Base-by-base conservation (phyloP, 441 rosid genomes). In the Erodium moschatum region DNA sequence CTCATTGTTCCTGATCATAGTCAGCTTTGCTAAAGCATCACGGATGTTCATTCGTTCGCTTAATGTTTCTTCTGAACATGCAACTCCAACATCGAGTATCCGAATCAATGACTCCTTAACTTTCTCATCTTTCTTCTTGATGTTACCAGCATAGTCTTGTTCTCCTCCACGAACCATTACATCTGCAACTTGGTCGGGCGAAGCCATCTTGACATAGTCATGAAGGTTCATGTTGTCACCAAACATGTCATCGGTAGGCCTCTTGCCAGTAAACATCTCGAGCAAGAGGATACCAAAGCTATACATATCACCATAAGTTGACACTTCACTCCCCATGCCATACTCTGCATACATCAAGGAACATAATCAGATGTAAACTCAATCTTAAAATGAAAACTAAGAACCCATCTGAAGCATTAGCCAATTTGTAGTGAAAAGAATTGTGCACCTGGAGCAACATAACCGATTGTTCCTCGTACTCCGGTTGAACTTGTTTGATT, bases 171-270 rank as follows among this genome's bases (percentile, higher is more conserved):
- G 18, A 52, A 52, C 1, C 13, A 56, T 15, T 56, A 19, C 20
- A 1, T 6, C 13, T 0, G 50, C 66, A 6, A 44, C 33, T 18
- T 1, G 29, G 5, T 68, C 70, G 0, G 63, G 56, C 44, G 56
- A 67, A 42, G 61, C 67, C 13, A 0, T 31, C 35, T 1, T 0
- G 0, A 64, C 40, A 2, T 54, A 60, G 10, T 44, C 35, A 0
- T 9, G 70, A 27, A 67, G 65, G 67, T 67, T 72, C 11, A 67
- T 12, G 10, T n/a, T 70, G 16, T 72, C 75, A 13, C 42, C 38
- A 48, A 67, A 67, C 19, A 40, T 62, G 56, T 60, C 44, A 5
- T 42, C 50, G 2, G 50, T 60, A 19, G 38, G 67, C 29, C 66
- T 42, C 70, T 58, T 72, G 6, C 75, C 62, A 1, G 66, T 65